Evolutionary conservation across 2,329 filamentous ascomycete genomes (phyloP).

Genomic region (Aspergillus tubingensis): DNA sequence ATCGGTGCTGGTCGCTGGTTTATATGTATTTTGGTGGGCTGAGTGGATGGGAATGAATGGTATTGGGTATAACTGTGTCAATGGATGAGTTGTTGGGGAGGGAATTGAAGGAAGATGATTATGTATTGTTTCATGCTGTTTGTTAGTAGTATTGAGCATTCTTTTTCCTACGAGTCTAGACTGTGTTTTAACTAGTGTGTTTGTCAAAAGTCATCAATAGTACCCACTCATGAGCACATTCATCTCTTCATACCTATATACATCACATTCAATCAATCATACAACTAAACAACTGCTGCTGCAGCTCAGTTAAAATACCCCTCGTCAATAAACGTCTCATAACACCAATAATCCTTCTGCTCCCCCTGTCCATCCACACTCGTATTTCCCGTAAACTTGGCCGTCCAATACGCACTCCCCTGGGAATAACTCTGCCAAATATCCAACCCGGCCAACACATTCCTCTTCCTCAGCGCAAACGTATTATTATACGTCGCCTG

Average conservation of each 20-base stretch:
- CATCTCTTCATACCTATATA: background rate
- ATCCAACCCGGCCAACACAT: conserved; percentile 20
- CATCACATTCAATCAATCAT: background rate
- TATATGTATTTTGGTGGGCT: too few species aligned
- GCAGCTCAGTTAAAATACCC: conserved; percentile 10
- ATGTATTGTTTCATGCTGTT: background rate
- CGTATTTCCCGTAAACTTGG: conserved; percentile 21
- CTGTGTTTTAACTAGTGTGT: background rate
- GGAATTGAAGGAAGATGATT: background rate
- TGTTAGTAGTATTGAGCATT: background rate
- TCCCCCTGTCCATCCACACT: conserved; percentile 18
- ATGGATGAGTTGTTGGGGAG: background rate
- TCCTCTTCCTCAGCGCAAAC: conserved; percentile 17
- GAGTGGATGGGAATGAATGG: too few species aligned
- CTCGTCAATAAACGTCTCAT: conserved; percentile 18
- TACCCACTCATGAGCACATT: background rate
- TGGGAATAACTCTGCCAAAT: conserved; percentile 18
- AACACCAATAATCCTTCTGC: conserved; percentile 22
- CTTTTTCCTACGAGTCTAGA: background rate
- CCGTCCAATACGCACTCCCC: conserved; percentile 26
- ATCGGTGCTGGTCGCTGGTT: conserved; percentile 9
- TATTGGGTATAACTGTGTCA: background rate
- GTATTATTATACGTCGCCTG: conserved; percentile 20
- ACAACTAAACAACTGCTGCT: background rate
- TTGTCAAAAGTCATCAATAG: background rate